Percentiles rank a stretch among this genome's conserved stretches.
Conservation (phyloP, 495 filamentous ascomycete species). For the Apodospora peruviana region DNA sequence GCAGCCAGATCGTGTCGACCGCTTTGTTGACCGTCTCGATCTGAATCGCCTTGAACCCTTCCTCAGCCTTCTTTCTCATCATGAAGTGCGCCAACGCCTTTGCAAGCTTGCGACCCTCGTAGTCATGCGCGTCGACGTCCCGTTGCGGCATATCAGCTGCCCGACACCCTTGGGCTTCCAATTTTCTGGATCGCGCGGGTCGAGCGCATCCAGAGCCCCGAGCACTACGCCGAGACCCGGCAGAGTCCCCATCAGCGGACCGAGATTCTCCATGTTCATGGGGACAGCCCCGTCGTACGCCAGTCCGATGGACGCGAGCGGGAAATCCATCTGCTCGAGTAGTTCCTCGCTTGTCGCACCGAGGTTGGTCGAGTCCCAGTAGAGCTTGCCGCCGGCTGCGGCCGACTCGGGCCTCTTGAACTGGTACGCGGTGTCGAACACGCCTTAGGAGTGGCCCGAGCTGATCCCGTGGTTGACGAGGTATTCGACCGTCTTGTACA, state of each 20-base stretch:
- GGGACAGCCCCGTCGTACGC: conserved; percentile 29
- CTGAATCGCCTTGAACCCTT: conserved; percentile 31
- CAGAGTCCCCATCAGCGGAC: conserved; percentile 19
- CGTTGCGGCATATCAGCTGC: conserved; percentile 34
- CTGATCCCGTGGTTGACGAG: not conserved
- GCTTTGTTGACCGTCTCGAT: conserved; percentile 31
- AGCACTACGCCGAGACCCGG: conserved; percentile 27
- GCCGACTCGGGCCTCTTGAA: conserved; percentile 37
- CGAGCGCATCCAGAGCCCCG: conserved; percentile 12
- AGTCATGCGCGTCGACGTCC: conserved; percentile 30
- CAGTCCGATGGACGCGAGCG: conserved; percentile 35
- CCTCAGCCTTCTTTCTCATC: conserved; percentile 27
- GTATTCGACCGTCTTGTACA: conserved; percentile 4
- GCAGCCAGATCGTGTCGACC: conserved; percentile 27
- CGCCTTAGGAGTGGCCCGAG: conserved; percentile 36
- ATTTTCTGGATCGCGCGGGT: conserved; percentile 14
- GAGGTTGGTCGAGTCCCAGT: conserved; percentile 30
- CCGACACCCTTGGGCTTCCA: conserved; percentile 21
- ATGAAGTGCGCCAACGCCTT: conserved; percentile 27
- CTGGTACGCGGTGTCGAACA: conserved; percentile 41
- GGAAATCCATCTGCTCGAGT: conserved; percentile 37
- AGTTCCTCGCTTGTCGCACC: conserved; percentile 8
- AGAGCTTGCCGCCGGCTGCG: conserved; percentile 31
- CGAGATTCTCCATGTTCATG: conserved; percentile 22
- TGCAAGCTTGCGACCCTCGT: conserved; percentile 31